Base-by-base conservation (phyloP, 2,329 filamentous ascomycete species). In the Curvularia verruculosa region DNA sequence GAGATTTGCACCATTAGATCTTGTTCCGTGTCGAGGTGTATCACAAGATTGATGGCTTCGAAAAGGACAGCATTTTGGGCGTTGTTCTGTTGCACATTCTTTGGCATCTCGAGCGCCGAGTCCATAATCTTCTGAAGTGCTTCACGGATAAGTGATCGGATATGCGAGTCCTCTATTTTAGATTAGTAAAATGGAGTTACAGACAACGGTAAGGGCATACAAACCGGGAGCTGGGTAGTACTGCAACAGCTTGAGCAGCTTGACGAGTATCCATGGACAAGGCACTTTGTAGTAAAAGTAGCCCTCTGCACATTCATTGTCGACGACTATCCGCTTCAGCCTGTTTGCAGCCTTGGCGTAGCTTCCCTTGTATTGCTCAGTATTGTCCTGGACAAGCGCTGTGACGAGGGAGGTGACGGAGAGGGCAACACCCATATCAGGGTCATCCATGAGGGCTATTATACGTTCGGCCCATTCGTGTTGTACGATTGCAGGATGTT, bases 261-360 rank as follows among this genome's bases (percentile, higher is more conserved):
- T 99, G 71, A 98, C 90, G 78, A 98, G 93, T 56, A 99, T 88
- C 95, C 95, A 99, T 2, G 95, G 95, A 73, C 95, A 99, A 1
- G 95, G 95, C n/a, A 99, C 95, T 72, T 97, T 97, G 83, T 99
- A 99, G 81, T 99, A 99, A 24, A 97, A 85, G 74, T 99, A 99
- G 74, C 98, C 95, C 54, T 87, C 85, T 0, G 91, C 86, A 70
- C 91, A 95, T 67, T 99, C 94, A 62, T 89, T 89, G 66, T 98
- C 94, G 24, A 98, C 88, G 15, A 97, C 84, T 65, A 98, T 90
- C 64, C 91, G 89, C 80, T 96, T 96, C 68, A 99, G 78, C 54
- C 92, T 84, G 60, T 91, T 90, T 0, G 94, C 94, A 29, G 94
- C 94, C 79, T 98, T 99, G 62, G 92, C 88, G 74, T 97, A 98